Conservation (phyloP, 164 flowering plant species). For the Warburgia ugandensis region DNA sequence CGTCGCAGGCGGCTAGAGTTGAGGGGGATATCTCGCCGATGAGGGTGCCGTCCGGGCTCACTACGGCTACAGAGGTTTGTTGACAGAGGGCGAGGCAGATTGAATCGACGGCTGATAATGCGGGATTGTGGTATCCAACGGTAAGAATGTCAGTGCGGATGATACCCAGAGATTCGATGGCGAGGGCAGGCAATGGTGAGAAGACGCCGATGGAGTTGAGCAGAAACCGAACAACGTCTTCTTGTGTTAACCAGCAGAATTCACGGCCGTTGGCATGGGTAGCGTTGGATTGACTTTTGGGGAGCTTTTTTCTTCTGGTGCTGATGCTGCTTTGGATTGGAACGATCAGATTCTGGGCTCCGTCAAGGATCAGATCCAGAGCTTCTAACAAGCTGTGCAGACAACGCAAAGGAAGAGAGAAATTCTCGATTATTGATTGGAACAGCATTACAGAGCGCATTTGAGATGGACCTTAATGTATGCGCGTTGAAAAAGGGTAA, state of each 20-base stretch:
- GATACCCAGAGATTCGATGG: slow-evolving; percentile 57
- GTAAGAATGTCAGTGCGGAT: slow-evolving; percentile 33
- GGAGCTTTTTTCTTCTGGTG: slow-evolving; percentile 24
- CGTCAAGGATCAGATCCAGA: slow-evolving; percentile 63
- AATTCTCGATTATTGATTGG: no score
- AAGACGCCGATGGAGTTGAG: slow-evolving; percentile 71
- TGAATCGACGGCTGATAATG: slow-evolving; percentile 37
- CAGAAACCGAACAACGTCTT: slow-evolving; percentile 68
- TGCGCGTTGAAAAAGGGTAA: background rate
- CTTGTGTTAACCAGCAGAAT: slow-evolving; percentile 87
- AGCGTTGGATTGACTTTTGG: slow-evolving; percentile 11
- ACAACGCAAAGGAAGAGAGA: background rate
- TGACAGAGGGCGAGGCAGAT: slow-evolving; percentile 40
- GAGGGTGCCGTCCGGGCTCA: slow-evolving; percentile 44
- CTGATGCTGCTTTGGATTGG: slow-evolving; percentile 30
- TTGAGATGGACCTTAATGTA: background rate
- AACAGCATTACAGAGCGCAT: background rate
- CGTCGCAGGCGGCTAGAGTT: slow-evolving; percentile 65
- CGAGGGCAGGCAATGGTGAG: slow-evolving; percentile 50
- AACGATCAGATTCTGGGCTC: slow-evolving; percentile 68
- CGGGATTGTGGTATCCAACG: slow-evolving; percentile 53
- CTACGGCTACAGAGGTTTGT: slow-evolving; percentile 75
- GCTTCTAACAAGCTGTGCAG: slow-evolving; percentile 70
- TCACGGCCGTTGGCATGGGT: slow-evolving; percentile 46
- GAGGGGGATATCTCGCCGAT: slow-evolving; percentile 88